Evolutionary conservation across 495 filamentous ascomycete species (phyloP), one percentile per base, ranked within the genome.

Genomic region (Lasiosphaeriaceae sp.): DNA sequence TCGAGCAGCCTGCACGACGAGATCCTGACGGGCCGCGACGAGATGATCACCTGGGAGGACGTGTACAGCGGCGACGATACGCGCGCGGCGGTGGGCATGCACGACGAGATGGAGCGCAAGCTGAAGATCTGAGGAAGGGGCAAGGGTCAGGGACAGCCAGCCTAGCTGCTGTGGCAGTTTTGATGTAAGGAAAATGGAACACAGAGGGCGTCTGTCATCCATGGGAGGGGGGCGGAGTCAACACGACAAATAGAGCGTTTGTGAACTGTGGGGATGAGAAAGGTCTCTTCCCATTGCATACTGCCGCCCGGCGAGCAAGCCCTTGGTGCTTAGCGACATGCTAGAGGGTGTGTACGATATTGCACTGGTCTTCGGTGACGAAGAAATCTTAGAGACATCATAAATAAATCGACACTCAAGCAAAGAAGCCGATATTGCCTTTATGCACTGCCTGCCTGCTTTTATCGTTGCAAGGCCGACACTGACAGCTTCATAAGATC

Each of bases 91-190:
- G 83, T 87, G 29, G 73, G 84, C 50, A 86, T 96, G 69, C 92
- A 96, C 57, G 84, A 88, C 58, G 93, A 97, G 83, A 92, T 97
- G 86, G 93, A 97, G 86, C 80, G 83, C 74, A 86, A 89, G 77
- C 69, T 96, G 71, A 80, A 75, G 74, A 79, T 80, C 14, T 76
- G 56, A 65, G 41, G 43, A 20, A 14, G 1, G 9, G 31, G 31
- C 24, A 21, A 12, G 34, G 12, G 48, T n/a, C n/a, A n/a, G n/a
- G n/a, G n/a, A n/a, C n/a, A n/a, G n/a, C n/a, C n/a, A n/a, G n/a
- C n/a, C n/a, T n/a, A n/a, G n/a, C n/a, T n/a, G n/a, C n/a, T n/a
- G n/a, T n/a, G n/a, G n/a, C n/a, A n/a, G n/a, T n/a, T n/a, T n/a
- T n/a, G n/a, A n/a, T n/a, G n/a, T n/a, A n/a, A n/a, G n/a, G n/a